A percentile compares a stretch with the other conserved stretches of the same genome.
Evolutionary conservation across 257 asterid species (phyloP).

Genomic region (Plectranthus barbatus): DNA sequence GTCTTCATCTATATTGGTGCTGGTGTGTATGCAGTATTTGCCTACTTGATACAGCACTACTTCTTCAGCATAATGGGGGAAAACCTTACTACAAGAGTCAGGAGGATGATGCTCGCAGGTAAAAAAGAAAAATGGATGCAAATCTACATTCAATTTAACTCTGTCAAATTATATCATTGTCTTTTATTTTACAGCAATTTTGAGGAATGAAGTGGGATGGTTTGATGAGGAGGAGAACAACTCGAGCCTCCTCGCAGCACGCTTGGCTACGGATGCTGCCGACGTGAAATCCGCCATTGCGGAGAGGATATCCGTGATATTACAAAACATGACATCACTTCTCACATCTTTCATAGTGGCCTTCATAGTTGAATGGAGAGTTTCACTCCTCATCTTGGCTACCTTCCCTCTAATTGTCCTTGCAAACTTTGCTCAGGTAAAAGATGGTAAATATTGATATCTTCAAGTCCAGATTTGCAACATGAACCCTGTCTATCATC

Average conservation of each 20-base stretch:
- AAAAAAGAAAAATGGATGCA: background rate
- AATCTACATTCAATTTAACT: background rate
- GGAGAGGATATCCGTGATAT: constrained; percentile 83
- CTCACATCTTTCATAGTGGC: constrained; percentile 92
- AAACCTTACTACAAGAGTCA: constrained; percentile 80
- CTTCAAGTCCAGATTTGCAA: background rate
- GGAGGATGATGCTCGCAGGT: constrained; percentile 98
- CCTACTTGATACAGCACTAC: constrained; percentile 80
- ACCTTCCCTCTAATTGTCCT: constrained; percentile 91
- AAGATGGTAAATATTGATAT: too few relatives aligned
- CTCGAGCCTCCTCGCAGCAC: constrained; percentile 76
- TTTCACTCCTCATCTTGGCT: constrained; percentile 70
- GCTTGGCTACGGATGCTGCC: constrained; percentile 80
- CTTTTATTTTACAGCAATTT: constrained; percentile 44
- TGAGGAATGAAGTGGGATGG: constrained; percentile 97
- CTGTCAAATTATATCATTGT: background rate
- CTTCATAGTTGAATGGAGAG: constrained; percentile 91
- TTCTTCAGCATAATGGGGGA: constrained; percentile 96
- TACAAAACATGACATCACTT: constrained; percentile 94
- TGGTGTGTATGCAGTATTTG: constrained; percentile 78
- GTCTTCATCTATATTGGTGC: constrained; percentile 84
- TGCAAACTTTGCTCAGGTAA: constrained; percentile 95
- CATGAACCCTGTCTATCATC: constrained; percentile 13
- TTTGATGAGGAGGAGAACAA: constrained; percentile 94
- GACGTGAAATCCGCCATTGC: constrained; percentile 92